Conservation (phyloP, 1,284 basidiomycete species). For the Caloboletus firmus region DNA sequence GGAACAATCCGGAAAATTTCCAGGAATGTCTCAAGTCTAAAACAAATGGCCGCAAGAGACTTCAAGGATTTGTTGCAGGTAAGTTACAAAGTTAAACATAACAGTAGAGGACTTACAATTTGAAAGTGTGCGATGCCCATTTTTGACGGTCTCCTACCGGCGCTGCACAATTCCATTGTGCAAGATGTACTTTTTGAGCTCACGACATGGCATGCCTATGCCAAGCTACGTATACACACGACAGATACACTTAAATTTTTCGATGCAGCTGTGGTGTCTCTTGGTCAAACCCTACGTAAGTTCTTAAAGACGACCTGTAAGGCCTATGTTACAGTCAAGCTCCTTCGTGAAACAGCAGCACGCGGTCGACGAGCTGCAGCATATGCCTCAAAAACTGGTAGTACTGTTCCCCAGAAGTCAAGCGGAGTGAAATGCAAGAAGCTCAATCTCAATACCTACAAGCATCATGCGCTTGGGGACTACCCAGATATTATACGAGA, state of each 20-base stretch:
- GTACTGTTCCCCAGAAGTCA: background rate
- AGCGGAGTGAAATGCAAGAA: background rate
- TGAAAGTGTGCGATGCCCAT: constrained; percentile 36
- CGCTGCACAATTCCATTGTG: constrained; percentile 26
- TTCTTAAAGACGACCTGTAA: background rate
- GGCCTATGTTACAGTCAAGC: background rate
- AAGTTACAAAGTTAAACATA: background rate
- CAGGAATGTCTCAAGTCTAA: constrained; percentile 1
- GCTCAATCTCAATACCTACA: constrained; percentile 31
- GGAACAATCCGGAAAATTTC: too few species aligned
- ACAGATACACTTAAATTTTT: constrained; percentile 17
- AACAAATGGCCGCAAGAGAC: constrained; percentile 3
- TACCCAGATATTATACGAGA: constrained; percentile 29
- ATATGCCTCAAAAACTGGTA: background rate
- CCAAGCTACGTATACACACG: constrained; percentile 38
- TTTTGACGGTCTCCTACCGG: constrained; percentile 36
- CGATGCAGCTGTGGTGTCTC: background rate
- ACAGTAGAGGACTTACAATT: background rate
- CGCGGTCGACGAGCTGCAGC: background rate
- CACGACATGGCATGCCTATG: constrained; percentile 13
- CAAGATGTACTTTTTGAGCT: constrained; percentile 4
- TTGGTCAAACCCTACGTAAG: background rate
- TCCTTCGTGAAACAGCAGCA: constrained; percentile 7
- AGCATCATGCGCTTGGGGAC: constrained; percentile 36
- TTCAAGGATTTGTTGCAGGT: constrained; percentile 35